These are phyloP conservation scores for Cytospora paraplurivora DNA, from an alignment of 2,329 filamentous ascomycete species.

Conservation along the genomic window DNA sequence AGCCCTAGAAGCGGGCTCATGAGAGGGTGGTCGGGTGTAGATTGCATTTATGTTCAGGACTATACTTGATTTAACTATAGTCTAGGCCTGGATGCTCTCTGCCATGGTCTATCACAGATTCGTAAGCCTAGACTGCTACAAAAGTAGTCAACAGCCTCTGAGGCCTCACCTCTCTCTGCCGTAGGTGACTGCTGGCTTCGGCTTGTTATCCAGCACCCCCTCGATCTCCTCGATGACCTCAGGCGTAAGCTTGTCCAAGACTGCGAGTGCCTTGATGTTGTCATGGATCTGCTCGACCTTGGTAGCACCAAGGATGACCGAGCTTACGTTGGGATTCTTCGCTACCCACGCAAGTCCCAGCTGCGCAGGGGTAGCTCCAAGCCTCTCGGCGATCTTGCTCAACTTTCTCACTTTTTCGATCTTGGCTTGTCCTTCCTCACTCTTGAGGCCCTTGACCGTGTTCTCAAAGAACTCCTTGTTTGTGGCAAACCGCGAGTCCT, in stretches of 20 bases:
- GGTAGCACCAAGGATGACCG: conserved; percentile 63
- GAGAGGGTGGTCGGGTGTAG: too few relatives aligned
- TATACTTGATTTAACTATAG: conserved; percentile 11
- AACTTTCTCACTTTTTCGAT: conserved; percentile 62
- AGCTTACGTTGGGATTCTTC: conserved; percentile 62
- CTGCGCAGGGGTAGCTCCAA: conserved; percentile 59
- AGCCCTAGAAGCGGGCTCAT: too few relatives aligned
- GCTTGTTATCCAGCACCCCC: conserved; percentile 37
- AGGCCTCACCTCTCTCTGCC: conserved; percentile 32
- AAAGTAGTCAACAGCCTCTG: background rate
- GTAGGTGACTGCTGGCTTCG: conserved; percentile 30
- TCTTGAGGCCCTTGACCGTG: conserved; percentile 52
- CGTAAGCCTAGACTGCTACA: conserved; percentile 11
- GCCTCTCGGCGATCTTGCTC: conserved; percentile 63
- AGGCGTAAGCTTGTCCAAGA: conserved; percentile 58
- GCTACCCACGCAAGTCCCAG: conserved; percentile 65
- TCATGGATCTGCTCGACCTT: conserved; percentile 61
- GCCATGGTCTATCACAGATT: conserved; percentile 9
- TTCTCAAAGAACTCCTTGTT: conserved; percentile 56
- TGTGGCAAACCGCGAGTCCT: conserved; percentile 61
- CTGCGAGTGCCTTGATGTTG: conserved; percentile 56
- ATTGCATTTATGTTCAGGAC: too few relatives aligned
- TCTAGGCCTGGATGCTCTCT: conserved; percentile 11
- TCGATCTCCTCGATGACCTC: conserved; percentile 64
- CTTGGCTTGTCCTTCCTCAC: conserved; percentile 52